Evolutionary conservation across 192 early-diverging fungal species (phyloP).

Genomic region (Rhizophagus sp.): DNA sequence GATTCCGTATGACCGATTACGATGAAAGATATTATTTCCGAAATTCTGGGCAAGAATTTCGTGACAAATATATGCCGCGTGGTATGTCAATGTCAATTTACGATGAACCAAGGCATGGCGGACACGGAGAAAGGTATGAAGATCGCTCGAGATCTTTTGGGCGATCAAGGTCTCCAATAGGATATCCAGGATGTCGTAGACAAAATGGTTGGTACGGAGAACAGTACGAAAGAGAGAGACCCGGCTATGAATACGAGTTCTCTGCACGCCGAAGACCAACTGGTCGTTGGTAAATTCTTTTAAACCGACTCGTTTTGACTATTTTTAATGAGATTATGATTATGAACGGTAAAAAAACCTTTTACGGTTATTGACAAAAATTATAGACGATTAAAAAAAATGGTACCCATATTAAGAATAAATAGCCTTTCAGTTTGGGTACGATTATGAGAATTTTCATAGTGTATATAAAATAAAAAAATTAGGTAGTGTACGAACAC

Average conservation of each 20-base stretch:
- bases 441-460: no score
- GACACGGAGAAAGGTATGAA: neutral
- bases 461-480: no score
- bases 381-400: no score
- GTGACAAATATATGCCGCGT: neutral
- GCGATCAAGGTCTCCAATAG: neutral
- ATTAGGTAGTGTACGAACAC: no score
- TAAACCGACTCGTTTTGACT: no score
- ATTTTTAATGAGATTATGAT: neutral
- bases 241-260: neutral
- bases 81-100: neutral
- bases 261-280: neutral
- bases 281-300: neutral
- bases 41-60: neutral
- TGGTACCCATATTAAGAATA: no score
- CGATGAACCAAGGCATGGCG: neutral
- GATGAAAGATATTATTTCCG: constrained; percentile 16
- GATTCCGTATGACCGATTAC: neutral
- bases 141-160: neutral
- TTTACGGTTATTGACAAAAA: no score
- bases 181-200: neutral
- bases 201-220: neutral
- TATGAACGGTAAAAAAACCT: no score
- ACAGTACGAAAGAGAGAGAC: neutral
- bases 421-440: no score